phyloP scores from a whole-genome alignment of 2,329 filamentous ascomycete genomes.

The Colletotrichum truncatum region DNA sequence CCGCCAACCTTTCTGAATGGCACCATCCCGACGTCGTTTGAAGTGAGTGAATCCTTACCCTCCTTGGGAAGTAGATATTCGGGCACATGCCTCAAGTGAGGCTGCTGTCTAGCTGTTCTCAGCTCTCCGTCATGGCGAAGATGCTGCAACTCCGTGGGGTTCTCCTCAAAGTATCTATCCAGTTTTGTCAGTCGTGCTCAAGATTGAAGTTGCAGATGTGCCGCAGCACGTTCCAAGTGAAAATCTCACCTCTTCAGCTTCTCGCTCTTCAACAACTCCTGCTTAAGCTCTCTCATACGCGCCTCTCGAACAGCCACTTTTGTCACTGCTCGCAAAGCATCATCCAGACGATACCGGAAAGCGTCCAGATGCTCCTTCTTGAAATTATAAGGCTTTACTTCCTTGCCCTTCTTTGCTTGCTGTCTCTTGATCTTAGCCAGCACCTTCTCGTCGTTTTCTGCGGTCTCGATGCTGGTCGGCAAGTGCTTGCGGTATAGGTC shows the following conservation, averaged over 20 bases:
- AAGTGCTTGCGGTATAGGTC: slow-evolving; percentile 89
- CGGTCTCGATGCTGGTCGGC: slow-evolving; percentile 78
- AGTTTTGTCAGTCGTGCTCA: not conserved
- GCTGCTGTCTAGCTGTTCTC: slow-evolving; percentile 82
- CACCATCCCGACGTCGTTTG: slow-evolving; percentile 79
- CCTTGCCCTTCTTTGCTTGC: slow-evolving; percentile 80
- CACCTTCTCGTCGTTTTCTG: slow-evolving; percentile 86
- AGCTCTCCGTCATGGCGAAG: slow-evolving; percentile 91
- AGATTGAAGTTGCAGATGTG: not conserved
- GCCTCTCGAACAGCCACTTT: slow-evolving; percentile 91
- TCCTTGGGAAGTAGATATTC: slow-evolving; percentile 86
- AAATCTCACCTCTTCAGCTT: slow-evolving; percentile 77
- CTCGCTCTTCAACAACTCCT: slow-evolving; percentile 92
- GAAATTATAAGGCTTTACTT: slow-evolving; percentile 90
- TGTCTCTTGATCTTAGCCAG: slow-evolving; percentile 81
- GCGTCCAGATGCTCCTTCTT: slow-evolving; percentile 94
- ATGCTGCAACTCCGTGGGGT: slow-evolving; percentile 87
- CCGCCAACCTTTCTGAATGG: slow-evolving; percentile 66
- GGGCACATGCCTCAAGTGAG: slow-evolving; percentile 92
- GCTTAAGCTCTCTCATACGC: slow-evolving; percentile 83
- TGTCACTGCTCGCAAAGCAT: slow-evolving; percentile 90
- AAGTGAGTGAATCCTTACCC: slow-evolving; percentile 70
- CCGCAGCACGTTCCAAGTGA: too few species aligned
- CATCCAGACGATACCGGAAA: slow-evolving; percentile 94
- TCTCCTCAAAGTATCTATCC: slow-evolving; percentile 87